These are phyloP conservation scores for Phalaenopsis aphrodite DNA, from an alignment of 106 monocot genomes.

Conservation along the genomic window DNA sequence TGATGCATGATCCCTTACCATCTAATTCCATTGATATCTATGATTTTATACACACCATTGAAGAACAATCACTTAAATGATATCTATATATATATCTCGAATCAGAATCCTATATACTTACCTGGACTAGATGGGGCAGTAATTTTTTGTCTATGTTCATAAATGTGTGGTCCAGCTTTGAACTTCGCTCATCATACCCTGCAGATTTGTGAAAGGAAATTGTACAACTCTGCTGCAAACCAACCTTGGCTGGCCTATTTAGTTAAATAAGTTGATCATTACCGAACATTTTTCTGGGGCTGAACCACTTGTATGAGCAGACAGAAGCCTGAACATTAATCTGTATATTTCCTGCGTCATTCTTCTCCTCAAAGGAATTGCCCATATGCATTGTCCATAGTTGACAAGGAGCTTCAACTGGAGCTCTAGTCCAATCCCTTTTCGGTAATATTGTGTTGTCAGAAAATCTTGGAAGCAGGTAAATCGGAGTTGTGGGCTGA, in stretches of 20 bases:
- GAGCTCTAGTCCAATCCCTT: background rate
- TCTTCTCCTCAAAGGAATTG: background rate
- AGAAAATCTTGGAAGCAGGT: conserved; percentile 1
- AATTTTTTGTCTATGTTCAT: background rate
- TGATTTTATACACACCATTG: too few relatives aligned
- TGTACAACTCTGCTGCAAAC: background rate
- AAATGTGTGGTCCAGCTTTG: background rate
- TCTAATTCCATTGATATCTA: too few relatives aligned
- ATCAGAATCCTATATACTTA: background rate
- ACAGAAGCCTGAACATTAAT: background rate
- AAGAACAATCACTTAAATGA: too few relatives aligned
- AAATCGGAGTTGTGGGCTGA: conserved; percentile 3
- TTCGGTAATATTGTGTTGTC: background rate
- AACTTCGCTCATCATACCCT: background rate
- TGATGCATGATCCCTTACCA: background rate
- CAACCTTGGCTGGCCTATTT: background rate
- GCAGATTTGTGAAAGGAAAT: background rate
- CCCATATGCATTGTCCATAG: background rate
- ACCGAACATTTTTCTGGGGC: conserved; percentile 2
- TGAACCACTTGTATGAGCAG: conserved; percentile 6
- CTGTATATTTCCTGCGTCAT: background rate
- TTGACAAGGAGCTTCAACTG: background rate
- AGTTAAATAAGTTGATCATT: background rate
- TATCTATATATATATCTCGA: too few relatives aligned
- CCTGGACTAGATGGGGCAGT: background rate